Conservation (phyloP, 2,329 filamentous ascomycete genomes). For the Penicillium concentricum region DNA sequence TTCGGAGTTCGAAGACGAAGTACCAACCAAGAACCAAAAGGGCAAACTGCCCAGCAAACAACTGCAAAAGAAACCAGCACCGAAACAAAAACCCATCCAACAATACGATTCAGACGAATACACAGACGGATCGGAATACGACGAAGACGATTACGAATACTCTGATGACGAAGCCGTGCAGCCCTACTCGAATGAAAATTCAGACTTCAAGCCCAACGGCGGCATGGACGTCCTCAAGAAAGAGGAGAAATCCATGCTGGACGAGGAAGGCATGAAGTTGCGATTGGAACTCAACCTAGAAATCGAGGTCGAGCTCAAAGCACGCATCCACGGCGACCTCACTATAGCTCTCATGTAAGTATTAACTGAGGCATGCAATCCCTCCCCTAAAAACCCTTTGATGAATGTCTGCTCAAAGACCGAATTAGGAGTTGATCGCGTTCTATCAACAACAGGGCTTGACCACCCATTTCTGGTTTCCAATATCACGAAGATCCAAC, state of each 20-base stretch:
- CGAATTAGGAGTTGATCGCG: slow-evolving; percentile 27
- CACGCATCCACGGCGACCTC: slow-evolving; percentile 64
- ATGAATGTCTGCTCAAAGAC: slow-evolving; percentile 17
- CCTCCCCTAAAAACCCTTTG: not conserved
- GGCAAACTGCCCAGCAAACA: not conserved
- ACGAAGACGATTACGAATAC: slow-evolving; percentile 32
- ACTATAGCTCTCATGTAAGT: slow-evolving; percentile 54
- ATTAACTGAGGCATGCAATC: not conserved
- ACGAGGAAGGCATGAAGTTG: slow-evolving; percentile 52
- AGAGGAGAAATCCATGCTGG: slow-evolving; percentile 29
- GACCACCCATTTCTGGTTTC: slow-evolving; percentile 5
- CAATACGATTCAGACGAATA: slow-evolving; percentile 29
- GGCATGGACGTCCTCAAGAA: slow-evolving; percentile 31
- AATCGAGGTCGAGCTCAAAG: slow-evolving; percentile 63
- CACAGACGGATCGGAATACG: slow-evolving; percentile 33
- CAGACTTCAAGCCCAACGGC: slow-evolving; percentile 23
- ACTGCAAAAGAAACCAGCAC: slow-evolving; percentile 12
- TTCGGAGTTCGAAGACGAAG: slow-evolving; percentile 17
- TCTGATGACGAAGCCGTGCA: slow-evolving; percentile 27
- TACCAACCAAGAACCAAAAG: slow-evolving; percentile 11
- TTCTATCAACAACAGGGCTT: slow-evolving; percentile 20
- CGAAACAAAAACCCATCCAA: slow-evolving; percentile 18
- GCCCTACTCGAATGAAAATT: slow-evolving; percentile 27
- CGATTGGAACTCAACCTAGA: slow-evolving; percentile 61
- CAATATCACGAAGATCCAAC: slow-evolving; percentile 16